phyloP scores from a whole-genome alignment of 2,329 filamentous ascomycete species.

The Mycosphaerelloides madeirae region DNA sequence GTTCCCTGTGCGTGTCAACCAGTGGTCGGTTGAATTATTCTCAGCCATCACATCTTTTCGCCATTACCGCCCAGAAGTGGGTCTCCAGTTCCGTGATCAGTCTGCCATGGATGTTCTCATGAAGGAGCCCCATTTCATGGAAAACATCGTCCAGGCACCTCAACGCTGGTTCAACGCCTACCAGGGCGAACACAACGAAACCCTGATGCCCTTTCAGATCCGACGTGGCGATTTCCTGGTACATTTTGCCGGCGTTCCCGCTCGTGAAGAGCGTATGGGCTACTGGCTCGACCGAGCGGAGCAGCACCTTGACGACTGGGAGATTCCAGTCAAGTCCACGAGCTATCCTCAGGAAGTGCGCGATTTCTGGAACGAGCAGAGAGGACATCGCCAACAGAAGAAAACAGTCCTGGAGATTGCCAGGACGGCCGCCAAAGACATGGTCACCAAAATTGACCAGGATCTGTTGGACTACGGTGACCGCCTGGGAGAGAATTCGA shows the following conservation, averaged over 20 bases:
- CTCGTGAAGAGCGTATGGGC: conserved; percentile 33
- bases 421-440: conserved; percentile 21
- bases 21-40: conserved; percentile 39
- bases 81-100: conserved; percentile 38
- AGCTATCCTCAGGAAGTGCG: conserved; percentile 34
- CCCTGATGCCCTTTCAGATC: conserved; percentile 33
- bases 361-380: conserved; percentile 35
- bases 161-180: conserved; percentile 45
- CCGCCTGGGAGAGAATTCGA: conserved; percentile 23
- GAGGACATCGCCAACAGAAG: conserved; percentile 22
- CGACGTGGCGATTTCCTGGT: conserved; percentile 40
- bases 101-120: conserved; percentile 39
- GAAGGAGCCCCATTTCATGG: conserved; percentile 30
- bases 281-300: conserved; percentile 38
- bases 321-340: conserved; percentile 35
- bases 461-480: conserved; percentile 27
- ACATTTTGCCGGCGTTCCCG: conserved; percentile 39
- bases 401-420: conserved; percentile 18
- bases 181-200: conserved; percentile 37
- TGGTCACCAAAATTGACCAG: conserved; percentile 23
- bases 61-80: conserved; percentile 35
- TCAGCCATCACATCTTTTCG: conserved; percentile 37
- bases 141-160: conserved; percentile 34
- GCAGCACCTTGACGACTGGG: conserved; percentile 37
- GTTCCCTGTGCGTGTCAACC: conserved; percentile 39